Percentiles rank a stretch among this genome's conserved stretches.
Evolutionary conservation across 441 rosid species (phyloP).

Genomic region (Euphorbia celastroides): DNA sequence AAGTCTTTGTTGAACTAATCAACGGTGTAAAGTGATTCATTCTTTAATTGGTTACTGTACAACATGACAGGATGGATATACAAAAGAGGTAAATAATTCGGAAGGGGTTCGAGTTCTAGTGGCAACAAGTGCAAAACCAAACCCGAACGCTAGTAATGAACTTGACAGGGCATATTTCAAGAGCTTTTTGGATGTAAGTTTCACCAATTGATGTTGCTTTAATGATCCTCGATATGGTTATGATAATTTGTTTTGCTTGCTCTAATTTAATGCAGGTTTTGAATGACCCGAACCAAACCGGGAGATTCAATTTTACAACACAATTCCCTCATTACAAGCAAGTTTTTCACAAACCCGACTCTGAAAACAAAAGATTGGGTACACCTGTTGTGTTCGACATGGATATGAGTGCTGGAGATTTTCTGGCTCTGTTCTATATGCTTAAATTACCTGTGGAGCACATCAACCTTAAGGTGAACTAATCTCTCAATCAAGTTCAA

Average conservation of each 20-base stretch:
- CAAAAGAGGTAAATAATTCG: conserved; percentile 49
- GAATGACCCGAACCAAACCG: conserved; percentile 50
- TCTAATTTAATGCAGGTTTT: conserved; percentile 42
- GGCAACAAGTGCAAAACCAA: conserved; percentile 68
- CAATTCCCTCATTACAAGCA: conserved; percentile 63
- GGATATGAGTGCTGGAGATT: conserved; percentile 99
- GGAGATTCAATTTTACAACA: conserved; percentile 61
- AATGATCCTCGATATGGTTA: background rate
- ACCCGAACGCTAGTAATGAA: conserved; percentile 30
- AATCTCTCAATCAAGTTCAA: background rate
- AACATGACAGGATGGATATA: conserved; percentile 97
- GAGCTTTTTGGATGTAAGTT: conserved; percentile 78
- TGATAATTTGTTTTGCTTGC: background rate
- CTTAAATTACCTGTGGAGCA: conserved; percentile 69
- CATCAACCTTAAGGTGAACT: conserved; percentile 61
- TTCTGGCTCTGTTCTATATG: conserved; percentile 70
- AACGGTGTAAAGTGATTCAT: too few species aligned
- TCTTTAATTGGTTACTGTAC: too few species aligned
- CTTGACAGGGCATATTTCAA: conserved; percentile 56
- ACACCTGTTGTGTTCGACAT: conserved; percentile 80
- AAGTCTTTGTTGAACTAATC: too few species aligned
- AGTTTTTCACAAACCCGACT: conserved; percentile 48
- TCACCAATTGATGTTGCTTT: background rate
- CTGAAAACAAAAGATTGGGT: conserved; percentile 40
- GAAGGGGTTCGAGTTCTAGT: conserved; percentile 70